Base-by-base conservation (phyloP, 192 early-diverging fungal genomes). In the Coemansia sp. region DNA sequence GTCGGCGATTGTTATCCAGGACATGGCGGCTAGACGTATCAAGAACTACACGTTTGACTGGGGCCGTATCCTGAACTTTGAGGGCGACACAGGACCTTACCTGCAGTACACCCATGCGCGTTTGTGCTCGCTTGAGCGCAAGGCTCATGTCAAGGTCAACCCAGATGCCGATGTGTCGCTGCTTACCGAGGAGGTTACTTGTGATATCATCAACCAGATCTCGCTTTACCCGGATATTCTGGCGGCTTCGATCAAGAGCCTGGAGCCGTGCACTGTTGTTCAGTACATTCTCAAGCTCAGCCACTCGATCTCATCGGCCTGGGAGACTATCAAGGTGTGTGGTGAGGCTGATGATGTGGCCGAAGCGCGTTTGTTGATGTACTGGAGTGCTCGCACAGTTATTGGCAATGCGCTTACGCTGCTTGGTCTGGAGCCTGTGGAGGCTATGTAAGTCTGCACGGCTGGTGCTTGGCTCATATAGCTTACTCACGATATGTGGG, bases 81-180 rank as follows among this genome's bases (percentile, higher is more conserved):
- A 98, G 74, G 97, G 97, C 68, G 93, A 96, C 80, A 99, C 97
- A 31, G 97, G 96, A n/a, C 97, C 97, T 18, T 98, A 98, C 82
- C 82, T 98, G 24, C 96, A 97, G 84, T 99, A 96, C 73, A 90
- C 96, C n/a, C 96, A 99, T 73, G 87, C 97, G 31, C 96, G 97
- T 71, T 82, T 97, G 37, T 93, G 91, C 81, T 96, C 95, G 63
- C 90, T 99, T 49, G 91, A 95, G 82, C 94, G 96, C 68, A 89
- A 85, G 65, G 82, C 85, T 10, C 82, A 72, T 54, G 73, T 86
- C 61, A 59, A 67, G 37, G 73, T 90, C 61, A 87, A 84, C 67
- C 80, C 75, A 11, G 76, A 86, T 23, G 88, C 83, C 0, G 86
- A 97, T 62, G 61, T 93, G 57, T 68, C 72, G 15, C 81, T 89